Evolutionary conservation across 495 filamentous ascomycete species (phyloP), one percentile per base, ranked within the genome.

Genomic region (Letharia columbiana): DNA sequence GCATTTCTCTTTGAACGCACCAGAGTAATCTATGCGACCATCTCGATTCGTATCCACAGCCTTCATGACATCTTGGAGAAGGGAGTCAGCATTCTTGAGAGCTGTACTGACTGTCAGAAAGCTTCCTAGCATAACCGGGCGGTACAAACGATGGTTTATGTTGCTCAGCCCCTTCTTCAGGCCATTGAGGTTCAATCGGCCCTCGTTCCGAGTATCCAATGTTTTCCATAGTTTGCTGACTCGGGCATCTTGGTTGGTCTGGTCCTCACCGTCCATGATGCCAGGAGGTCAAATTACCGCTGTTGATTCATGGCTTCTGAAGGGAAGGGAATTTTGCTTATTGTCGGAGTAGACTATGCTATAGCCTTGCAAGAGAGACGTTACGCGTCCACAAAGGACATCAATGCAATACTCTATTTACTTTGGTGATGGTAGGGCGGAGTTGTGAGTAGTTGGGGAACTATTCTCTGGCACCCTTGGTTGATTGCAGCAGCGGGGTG

Each of bases 51-150:
- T 89, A 72, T 98, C 95, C 49, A 97, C 90, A 35, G 86, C 80
- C 64, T 84, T 81, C 63, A 96, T 79, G 59, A 98, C 88, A 68
- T 86, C 86, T 69, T 82, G 81, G 63, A 98, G 82, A 79, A 98
- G 84, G n/a, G 83, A 77, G 75, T 94, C 90, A 71, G 94, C 94
- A 80, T 96, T 91, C 80, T 97, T 95, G 69, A 98, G 80, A 66
- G 94, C 92, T 96, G 73, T 42, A 62, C 37, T 62, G 60, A 63
- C 63, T 63, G 13, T 64, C 59, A 69, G 65, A 61, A 67, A 71
- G 68, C 61, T 63, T 67, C 58, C 54, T 66, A 54, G 71, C 75
- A 71, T 76, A 75, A 73, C 67, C 69, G 67, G 52, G 45, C 40
- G 66, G 59, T 60, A 75, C 91, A 82, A 80, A 95, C 92, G 94